Evolutionary conservation across 371 early-diverging fungal species (phyloP).

Genomic region (Mortierella sp.): DNA sequence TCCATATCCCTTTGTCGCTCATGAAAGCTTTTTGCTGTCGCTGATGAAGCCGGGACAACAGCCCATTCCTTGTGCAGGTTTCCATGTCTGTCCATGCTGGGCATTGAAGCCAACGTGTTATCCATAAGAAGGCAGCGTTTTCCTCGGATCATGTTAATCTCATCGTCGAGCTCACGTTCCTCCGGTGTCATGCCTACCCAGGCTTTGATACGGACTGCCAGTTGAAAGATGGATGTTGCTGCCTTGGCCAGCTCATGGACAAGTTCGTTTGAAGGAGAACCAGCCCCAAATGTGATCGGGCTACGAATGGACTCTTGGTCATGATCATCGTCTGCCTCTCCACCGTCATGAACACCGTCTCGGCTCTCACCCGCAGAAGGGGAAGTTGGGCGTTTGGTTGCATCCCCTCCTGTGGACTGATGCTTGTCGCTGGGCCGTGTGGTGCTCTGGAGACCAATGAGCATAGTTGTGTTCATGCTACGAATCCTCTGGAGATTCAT

Average conservation of each 20-base stretch:
- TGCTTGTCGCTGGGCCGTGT: background rate
- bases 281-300: slow-evolving; percentile 19
- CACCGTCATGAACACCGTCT: background rate
- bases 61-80: slow-evolving; percentile 35
- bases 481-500: slow-evolving; percentile 44
- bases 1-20: slow-evolving; percentile 27
- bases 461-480: slow-evolving; percentile 38
- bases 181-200: slow-evolving; percentile 48
- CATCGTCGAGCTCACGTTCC: slow-evolving; percentile 39
- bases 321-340: slow-evolving; percentile 1
- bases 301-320: background rate
- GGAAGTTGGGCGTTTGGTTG: no score
- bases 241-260: slow-evolving; percentile 44
- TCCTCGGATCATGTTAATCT: slow-evolving; percentile 45
- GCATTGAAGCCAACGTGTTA: slow-evolving; percentile 10
- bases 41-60: slow-evolving; percentile 23
- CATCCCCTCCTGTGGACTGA: background rate
- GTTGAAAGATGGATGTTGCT: slow-evolving; percentile 43
- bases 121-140: slow-evolving; percentile 47
- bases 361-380: no score
- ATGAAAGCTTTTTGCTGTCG: slow-evolving; percentile 25
- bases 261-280: slow-evolving; percentile 30
- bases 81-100: slow-evolving; percentile 23
- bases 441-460: slow-evolving; percentile 31
- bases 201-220: slow-evolving; percentile 47